Evolutionary conservation across 1,284 basidiomycete genomes (phyloP).

Genomic region (Ceratobasidium papillatum): DNA sequence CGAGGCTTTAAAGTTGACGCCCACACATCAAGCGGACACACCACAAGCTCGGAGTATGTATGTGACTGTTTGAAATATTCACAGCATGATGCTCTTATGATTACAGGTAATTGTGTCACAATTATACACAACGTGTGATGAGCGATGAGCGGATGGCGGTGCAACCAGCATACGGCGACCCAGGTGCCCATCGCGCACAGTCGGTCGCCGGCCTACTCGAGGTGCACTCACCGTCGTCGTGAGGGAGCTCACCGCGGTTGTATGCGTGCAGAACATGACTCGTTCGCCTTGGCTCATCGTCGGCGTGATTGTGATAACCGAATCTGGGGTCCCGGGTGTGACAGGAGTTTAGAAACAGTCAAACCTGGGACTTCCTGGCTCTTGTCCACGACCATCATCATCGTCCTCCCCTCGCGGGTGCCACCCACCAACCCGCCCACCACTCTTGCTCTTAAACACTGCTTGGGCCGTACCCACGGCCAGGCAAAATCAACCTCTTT

Average conservation of each 20-base stretch:
- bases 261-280: not conserved
- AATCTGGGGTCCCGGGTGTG: too few relatives aligned
- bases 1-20: not conserved
- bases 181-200: too few relatives aligned
- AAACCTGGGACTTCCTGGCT: not conserved
- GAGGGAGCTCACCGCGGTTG: not conserved
- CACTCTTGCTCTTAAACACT: not conserved
- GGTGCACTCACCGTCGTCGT: too few relatives aligned
- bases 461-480: not conserved
- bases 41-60: too few relatives aligned
- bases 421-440: not conserved
- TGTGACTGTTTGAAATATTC: too few relatives aligned
- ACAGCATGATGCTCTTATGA: too few relatives aligned
- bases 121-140: too few relatives aligned
- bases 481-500: not conserved
- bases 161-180: too few relatives aligned
- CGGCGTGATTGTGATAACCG: not conserved
- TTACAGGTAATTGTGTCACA: too few relatives aligned
- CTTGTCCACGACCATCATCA: not conserved
- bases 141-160: too few relatives aligned
- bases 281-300: not conserved
- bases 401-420: not conserved
- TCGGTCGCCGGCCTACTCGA: too few relatives aligned
- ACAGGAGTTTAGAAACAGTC: not conserved
- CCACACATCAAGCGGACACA: not conserved